Evolutionary conservation across 148 eudicot species (phyloP).

Genomic region (Rhododendron simsii): DNA sequence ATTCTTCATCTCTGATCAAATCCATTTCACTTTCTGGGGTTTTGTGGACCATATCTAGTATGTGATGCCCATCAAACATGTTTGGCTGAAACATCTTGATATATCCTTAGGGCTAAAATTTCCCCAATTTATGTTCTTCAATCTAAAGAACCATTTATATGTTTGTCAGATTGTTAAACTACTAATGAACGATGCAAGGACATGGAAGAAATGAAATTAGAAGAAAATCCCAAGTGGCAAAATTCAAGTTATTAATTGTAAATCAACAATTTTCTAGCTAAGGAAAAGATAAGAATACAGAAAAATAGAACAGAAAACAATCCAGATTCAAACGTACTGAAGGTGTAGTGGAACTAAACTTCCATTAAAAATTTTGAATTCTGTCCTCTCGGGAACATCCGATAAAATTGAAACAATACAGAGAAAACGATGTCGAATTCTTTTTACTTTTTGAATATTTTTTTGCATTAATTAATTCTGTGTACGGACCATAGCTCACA

Average conservation of each 20-base stretch:
- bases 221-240: neutral
- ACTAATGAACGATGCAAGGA: neutral
- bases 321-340: neutral
- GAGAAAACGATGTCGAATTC: neutral
- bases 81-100: conserved; percentile 68
- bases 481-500: neutral
- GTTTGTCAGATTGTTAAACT: neutral
- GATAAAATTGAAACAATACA: no score
- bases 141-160: neutral
- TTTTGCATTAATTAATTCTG: neutral
- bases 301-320: neutral
- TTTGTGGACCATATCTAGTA: conserved; percentile 57
- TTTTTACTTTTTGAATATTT: neutral
- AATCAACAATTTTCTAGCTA: neutral
- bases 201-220: neutral
- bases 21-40: conserved; percentile 55
- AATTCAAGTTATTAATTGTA: neutral
- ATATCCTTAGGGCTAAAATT: neutral
- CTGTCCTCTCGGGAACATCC: no score
- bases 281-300: neutral
- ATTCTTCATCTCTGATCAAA: conserved; percentile 68
- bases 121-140: neutral
- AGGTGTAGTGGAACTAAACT: neutral
- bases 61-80: conserved; percentile 66
- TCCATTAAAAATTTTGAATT: neutral